Percentiles rank a stretch among this genome's conserved stretches.
Conservation (phyloP, 129 eudicot genomes). For the Ambrosia artemisiifolia region DNA sequence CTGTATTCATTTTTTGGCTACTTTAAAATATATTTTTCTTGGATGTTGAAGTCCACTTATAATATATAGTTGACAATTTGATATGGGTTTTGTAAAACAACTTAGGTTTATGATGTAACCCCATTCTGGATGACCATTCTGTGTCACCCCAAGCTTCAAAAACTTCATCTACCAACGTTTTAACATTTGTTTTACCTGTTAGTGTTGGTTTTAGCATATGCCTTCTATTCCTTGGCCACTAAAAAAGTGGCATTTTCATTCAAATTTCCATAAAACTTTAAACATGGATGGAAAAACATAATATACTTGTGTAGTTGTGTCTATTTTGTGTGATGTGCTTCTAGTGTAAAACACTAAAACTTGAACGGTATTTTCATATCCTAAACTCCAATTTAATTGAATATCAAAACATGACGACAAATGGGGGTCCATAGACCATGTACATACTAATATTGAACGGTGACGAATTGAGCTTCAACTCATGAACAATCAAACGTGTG, state of each 20-base stretch:
- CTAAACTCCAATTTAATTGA: background rate
- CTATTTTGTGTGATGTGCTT: background rate
- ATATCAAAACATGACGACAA: background rate
- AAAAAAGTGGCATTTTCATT: conserved; percentile 16
- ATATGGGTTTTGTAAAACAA: background rate
- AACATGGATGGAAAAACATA: conserved; percentile 1
- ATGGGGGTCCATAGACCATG: background rate
- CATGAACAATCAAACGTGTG: background rate
- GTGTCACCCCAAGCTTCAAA: too few relatives aligned
- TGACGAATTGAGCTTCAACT: background rate
- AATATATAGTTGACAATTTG: background rate
- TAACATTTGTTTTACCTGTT: conserved; percentile 44
- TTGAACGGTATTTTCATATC: too few relatives aligned
- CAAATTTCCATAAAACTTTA: background rate
- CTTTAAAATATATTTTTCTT: background rate
- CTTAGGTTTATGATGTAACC: conserved; percentile 70
- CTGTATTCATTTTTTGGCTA: background rate
- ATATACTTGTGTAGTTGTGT: background rate
- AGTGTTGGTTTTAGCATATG: conserved; percentile 60
- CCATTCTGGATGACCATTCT: conserved; percentile 64
- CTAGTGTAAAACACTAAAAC: background rate
- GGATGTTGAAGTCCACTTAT: conserved; percentile 1
- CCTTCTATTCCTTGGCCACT: conserved; percentile 35
- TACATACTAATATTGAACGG: conserved; percentile 12
- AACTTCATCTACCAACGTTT: conserved; percentile 34